Base-by-base conservation (phyloP, 2,329 filamentous ascomycete genomes). In the Sclerotinia trifoliorum region DNA sequence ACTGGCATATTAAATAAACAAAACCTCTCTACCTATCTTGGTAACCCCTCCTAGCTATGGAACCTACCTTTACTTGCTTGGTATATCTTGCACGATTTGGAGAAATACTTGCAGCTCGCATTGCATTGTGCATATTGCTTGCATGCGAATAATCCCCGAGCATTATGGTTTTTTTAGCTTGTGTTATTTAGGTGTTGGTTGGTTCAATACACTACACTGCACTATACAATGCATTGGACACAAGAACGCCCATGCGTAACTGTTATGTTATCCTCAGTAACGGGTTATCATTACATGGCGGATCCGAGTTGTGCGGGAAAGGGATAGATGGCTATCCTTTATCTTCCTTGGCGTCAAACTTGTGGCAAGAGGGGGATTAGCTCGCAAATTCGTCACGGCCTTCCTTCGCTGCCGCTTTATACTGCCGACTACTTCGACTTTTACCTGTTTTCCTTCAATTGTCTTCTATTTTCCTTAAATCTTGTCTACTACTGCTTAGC, bases 171-270 rank as follows among this genome's bases (percentile, higher is more conserved):
- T 46, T 62, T 19, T 29, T 29, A 62, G 46, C 58, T 29, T 39
- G 29, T 35, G 15, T 51, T 46, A n/a, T 56, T 21, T 65, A 44
- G 44, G 21, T 32, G 19, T 49, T 15, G 44, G 24, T 21, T 35
- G 48, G 51, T 35, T n/a, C 35, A 44, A 29, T 56, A 62, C 10
- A 44, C 26, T 21, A 26, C 7, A 32, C 26, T 21, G n/a, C 29
- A 56, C 62, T 46, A 44, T 56, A 17, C 35, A 11, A 56, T 56
- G 39, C 39, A 54, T 54, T 56, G 51, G 35, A 57, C 63, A 65
- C 63, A 57, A 58, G 51, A 65, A 57, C 51, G 63, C 51, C 63
- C 51, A 65, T 46, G 63, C 63, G 49, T 65, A 65, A 46, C 26
- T 62, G 13, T 17, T 51, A 46, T 62, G 46, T 39, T 51, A 48